These are phyloP conservation scores for Populus tremula DNA, from an alignment of 345 rosid genomes.

Conservation along the genomic window DNA sequence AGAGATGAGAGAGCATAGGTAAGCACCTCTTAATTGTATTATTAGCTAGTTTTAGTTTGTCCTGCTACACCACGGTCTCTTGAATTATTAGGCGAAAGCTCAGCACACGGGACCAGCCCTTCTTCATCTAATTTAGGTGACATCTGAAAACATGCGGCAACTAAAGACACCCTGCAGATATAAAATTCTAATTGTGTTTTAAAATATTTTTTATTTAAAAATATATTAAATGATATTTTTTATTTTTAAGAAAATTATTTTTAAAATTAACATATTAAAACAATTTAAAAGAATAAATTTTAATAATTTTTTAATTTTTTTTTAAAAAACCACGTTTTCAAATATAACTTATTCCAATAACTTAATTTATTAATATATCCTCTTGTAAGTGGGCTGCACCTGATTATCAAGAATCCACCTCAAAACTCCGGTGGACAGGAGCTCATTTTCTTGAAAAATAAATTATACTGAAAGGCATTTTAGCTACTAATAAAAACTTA, in stretches of 20 bases:
- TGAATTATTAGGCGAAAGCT: conserved; percentile 8
- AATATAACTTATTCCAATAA: background rate
- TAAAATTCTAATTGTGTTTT: background rate
- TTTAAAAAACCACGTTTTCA: no score
- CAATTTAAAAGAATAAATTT: no score
- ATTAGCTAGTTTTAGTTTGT: background rate
- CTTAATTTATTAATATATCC: conserved; percentile 13
- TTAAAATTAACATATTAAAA: no score
- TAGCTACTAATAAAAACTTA: no score
- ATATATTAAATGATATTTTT: background rate
- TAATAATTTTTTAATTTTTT: no score
- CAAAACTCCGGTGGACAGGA: background rate
- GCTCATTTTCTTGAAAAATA: background rate
- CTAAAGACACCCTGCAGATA: conserved; percentile 9
- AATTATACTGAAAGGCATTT: no score
- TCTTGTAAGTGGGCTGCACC: conserved; percentile 2
- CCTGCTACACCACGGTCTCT: background rate
- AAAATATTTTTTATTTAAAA: background rate
- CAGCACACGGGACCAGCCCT: conserved; percentile 15
- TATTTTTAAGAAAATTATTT: no score
- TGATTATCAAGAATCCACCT: background rate
- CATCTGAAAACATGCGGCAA: background rate
- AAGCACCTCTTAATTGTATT: background rate
- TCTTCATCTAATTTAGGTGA: background rate
- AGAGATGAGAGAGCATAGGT: background rate